Percentiles rank a stretch among this genome's conserved stretches.
These are phyloP conservation scores for Botrytis cinerea DNA, from an alignment of 2,329 filamentous ascomycete species.

Conservation along the genomic window DNA sequence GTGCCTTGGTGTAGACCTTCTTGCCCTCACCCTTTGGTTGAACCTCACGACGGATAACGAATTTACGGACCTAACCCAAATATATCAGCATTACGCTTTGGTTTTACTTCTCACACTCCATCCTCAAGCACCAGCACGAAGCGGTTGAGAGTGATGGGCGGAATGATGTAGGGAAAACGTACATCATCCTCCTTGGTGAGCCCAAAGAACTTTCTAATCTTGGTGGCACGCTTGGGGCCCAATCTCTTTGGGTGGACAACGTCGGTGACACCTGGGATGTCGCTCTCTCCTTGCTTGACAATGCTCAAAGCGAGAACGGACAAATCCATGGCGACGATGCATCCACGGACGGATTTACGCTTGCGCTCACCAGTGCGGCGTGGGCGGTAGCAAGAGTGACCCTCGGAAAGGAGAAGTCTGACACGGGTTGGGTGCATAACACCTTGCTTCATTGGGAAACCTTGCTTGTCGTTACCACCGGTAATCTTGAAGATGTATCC, in stretches of 20 bases:
- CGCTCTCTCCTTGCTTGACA: slow-evolving; percentile 95
- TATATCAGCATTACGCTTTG: slow-evolving; percentile 34
- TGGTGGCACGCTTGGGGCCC: slow-evolving; percentile 98
- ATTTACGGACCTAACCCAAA: slow-evolving; percentile 82
- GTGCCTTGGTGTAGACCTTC: slow-evolving; percentile 99
- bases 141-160: slow-evolving; percentile 59
- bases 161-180: slow-evolving; percentile 62
- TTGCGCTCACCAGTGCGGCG: slow-evolving; percentile 98
- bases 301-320: slow-evolving; percentile 91
- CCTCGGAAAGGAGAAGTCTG: slow-evolving; percentile 90
- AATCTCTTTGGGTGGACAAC: slow-evolving; percentile 98
- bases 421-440: slow-evolving; percentile 99
- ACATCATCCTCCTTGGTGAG: slow-evolving; percentile 99
- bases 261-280: slow-evolving; percentile 96
- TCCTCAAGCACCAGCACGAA: slow-evolving; percentile 32
- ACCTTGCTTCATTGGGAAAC: slow-evolving; percentile 99
- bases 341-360: slow-evolving; percentile 98
- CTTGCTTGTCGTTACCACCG: slow-evolving; percentile 99
- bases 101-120: slow-evolving; percentile 59
- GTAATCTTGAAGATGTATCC: slow-evolving; percentile 99
- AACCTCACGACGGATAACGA: slow-evolving; percentile 98
- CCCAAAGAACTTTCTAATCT: slow-evolving; percentile 99
- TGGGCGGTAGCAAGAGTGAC: slow-evolving; percentile 99
- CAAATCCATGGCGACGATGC: slow-evolving; percentile 96
- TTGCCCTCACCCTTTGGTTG: slow-evolving; percentile 97